These are phyloP conservation scores for Phellopilus nigrolimitatus DNA, from an alignment of 1,284 basidiomycete species.

Conservation along the genomic window DNA sequence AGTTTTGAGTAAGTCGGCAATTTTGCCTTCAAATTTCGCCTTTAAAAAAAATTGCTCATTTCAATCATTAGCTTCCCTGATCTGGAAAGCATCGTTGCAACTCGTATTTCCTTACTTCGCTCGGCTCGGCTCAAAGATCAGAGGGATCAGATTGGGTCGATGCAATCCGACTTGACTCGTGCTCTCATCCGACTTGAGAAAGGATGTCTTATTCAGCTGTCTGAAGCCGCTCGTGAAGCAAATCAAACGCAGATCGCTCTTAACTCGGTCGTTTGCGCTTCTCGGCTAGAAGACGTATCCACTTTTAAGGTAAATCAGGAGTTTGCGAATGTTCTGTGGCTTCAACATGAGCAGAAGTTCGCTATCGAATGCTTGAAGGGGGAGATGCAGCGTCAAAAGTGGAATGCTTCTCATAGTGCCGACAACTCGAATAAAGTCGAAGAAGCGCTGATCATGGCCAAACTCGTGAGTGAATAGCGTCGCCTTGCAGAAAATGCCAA, in stretches of 20 bases:
- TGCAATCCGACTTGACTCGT: slow-evolving; percentile 51
- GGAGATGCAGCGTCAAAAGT: slow-evolving; percentile 32
- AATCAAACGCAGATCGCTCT: slow-evolving; percentile 78
- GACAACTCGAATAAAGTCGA: slow-evolving; percentile 23
- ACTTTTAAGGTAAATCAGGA: slow-evolving; percentile 67
- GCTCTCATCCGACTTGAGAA: slow-evolving; percentile 62
- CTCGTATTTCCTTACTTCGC: slow-evolving; percentile 78
- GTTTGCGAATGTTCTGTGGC: slow-evolving; percentile 88
- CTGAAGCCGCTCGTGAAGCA: slow-evolving; percentile 67
- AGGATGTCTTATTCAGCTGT: slow-evolving; percentile 66
- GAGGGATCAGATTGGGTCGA: slow-evolving; percentile 66
- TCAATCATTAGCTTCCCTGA: slow-evolving; percentile 60
- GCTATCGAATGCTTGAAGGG: slow-evolving; percentile 75
- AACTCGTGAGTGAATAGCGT: slow-evolving; percentile 47
- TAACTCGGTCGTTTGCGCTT: slow-evolving; percentile 79
- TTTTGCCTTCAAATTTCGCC: background rate
- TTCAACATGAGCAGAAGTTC: slow-evolving; percentile 76
- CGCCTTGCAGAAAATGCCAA: slow-evolving; percentile 7
- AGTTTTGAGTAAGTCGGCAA: slow-evolving; percentile 68
- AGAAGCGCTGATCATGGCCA: slow-evolving; percentile 51
- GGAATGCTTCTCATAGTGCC: slow-evolving; percentile 12
- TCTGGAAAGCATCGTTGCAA: slow-evolving; percentile 77
- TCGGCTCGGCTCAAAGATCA: slow-evolving; percentile 61
- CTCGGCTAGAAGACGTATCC: slow-evolving; percentile 48
- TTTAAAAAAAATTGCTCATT: background rate